Evolutionary conservation across 2,329 filamentous ascomycete species (phyloP), one percentile per base, ranked within the genome.

Genomic region (Ampelomyces quisqualis): DNA sequence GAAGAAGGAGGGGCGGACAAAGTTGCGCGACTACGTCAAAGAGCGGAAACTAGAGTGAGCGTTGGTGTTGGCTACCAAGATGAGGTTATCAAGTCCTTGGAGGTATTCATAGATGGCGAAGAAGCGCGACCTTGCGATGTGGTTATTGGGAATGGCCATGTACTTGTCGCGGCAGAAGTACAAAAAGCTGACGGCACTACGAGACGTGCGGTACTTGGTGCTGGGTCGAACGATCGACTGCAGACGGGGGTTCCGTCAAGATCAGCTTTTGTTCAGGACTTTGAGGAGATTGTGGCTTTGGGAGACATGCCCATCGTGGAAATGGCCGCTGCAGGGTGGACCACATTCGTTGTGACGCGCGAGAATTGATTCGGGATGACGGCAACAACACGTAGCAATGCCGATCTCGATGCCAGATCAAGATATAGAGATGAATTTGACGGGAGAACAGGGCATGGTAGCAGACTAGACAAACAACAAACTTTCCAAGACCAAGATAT

Each of bases 101-200:
- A 44, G 4, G 43, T 65, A 6, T 11, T 15, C 7, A 58, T 65
- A 21, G 30, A 58, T 23, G 62, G 57, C 0, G 10, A 36, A 5
- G 36, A 46, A 5, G 55, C 55, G 9, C 26, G 2, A 1, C 58
- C 55, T 18, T 53, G 39, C 13, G 50, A 62, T 50, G 54, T 66
- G 5, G 56, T 57, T 1, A 34, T 65, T 21, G 64, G 64, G 3
- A 43, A 40, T 38, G 62, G 58, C 6, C 57, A 66, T 40, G 28
- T 66, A 5, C 11, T 67, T 8, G 53, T 64, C 3, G 61, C 60
- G 9, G 60, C 51, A 1, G 51, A 57, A 31, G 37, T 46, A 14
- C 18, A 27, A 14, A 36, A 17, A 7, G 18, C 22, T 13, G 42
- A 18, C 8, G 34, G 15, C 9, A 34, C 22, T 7, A 30, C 32